Base-by-base conservation (phyloP, 2,329 filamentous ascomycete species). In the Diaporthe vexans region DNA sequence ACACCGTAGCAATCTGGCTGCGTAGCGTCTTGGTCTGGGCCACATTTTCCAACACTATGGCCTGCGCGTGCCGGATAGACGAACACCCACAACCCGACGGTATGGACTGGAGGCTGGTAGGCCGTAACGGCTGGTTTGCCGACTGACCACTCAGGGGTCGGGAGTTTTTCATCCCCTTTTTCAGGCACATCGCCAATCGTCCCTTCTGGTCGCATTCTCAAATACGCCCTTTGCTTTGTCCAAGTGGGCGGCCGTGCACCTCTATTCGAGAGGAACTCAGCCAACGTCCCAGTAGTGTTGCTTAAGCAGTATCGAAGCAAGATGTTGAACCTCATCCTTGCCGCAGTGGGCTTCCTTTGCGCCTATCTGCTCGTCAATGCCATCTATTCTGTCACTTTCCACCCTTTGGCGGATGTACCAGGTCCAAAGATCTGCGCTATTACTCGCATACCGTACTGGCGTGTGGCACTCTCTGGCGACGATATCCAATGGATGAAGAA, bases 361-460 rank as follows among this genome's bases (percentile, higher is more conserved):
- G 58, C 58, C 37, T 73, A 73, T 24, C 37, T 59, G 10, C 21
- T 68, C 24, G 48, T 35, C 7, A 73, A n/a, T 51, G 58, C 71
- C 3, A 26, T 73, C 17, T 73, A 73, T 19, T 73, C 51, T 6
- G 24, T 81, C 2, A 79, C 75, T 7, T 71, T 79, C 1, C 78
- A 81, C 43, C 79, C 80, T 3, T 76, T 81, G 21, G 76, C 76
- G 19, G 59, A 56, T 13, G 72, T 76, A 17, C 79, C 79, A 0
- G 79, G 78, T 1, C 78, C 77, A 0, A 73, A 52, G 56, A 33
- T 77, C 9, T 76, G 74, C 17, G 78, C 77, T 0, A 72, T 79
- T 21, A 78, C 40, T 29, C 79, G 79, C 9, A 73, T 79, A 4
- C 79, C 78, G 1, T 80, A 77, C 6, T 80, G 79, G 79, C 54